A percentile compares a stretch with the other conserved stretches of the same genome.
Conservation (phyloP, 225 moss, liverwort and hornwort species). For the Lunularia cruciata region DNA sequence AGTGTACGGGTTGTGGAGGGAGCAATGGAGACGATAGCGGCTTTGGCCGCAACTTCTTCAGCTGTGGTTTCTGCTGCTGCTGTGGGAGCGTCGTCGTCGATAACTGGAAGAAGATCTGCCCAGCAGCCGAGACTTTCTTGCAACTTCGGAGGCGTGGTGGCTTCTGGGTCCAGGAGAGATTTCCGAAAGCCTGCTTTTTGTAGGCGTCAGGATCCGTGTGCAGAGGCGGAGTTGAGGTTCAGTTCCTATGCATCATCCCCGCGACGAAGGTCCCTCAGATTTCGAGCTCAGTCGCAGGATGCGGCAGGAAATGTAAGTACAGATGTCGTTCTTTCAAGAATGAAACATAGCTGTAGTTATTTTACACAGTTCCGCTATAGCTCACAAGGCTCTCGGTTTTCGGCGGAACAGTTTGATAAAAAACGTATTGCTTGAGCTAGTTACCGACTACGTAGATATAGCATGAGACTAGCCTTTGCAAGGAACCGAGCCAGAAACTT, state of each 20-base stretch:
- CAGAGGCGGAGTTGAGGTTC: conserved; percentile 11
- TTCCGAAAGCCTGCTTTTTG: neutral
- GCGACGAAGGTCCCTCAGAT: neutral
- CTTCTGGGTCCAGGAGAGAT: neutral
- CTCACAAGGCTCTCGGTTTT: too few species aligned
- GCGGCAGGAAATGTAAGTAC: conserved; percentile 21
- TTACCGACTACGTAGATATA: too few species aligned
- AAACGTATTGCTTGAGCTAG: too few species aligned
- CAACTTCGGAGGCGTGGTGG: conserved; percentile 19
- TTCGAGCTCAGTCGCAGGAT: conserved; percentile 27
- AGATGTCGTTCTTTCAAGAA: too few species aligned
- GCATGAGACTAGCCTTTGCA: too few species aligned
- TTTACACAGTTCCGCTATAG: too few species aligned
- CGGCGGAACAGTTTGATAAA: too few species aligned
- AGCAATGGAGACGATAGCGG: conserved; percentile 42
- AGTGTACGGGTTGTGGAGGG: neutral
- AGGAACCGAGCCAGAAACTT: too few species aligned
- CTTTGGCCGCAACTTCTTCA: conserved; percentile 14
- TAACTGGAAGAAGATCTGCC: neutral
- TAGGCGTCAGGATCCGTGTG: conserved; percentile 1
- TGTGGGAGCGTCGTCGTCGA: neutral
- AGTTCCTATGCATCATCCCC: neutral
- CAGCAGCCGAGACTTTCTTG: conserved; percentile 21
- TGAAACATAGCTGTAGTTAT: too few species aligned
- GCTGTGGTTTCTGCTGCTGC: neutral